Conservation (phyloP, 805 yeast genomes). For the Starmera pachycereana region DNA sequence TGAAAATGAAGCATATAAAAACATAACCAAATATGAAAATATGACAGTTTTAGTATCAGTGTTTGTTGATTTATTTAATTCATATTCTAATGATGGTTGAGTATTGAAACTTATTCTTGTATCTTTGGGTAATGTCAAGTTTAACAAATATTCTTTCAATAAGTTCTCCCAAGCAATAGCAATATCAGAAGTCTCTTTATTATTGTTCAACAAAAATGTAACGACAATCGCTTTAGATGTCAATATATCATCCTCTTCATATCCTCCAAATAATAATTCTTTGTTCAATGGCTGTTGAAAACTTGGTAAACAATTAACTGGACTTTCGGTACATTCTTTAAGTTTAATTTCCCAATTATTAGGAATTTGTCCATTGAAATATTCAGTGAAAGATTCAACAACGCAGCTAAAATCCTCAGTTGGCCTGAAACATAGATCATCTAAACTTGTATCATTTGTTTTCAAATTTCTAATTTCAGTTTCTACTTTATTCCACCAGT, state of each 20-base stretch:
- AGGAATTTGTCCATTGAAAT: slow-evolving; percentile 60
- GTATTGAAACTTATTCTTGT: slow-evolving; percentile 66
- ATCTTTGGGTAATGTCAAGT: slow-evolving; percentile 39
- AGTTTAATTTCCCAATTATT: slow-evolving; percentile 47
- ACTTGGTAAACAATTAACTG: slow-evolving; percentile 81
- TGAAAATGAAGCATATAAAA: slow-evolving; percentile 76
- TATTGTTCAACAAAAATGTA: slow-evolving; percentile 59
- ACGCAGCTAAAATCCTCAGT: slow-evolving; percentile 65
- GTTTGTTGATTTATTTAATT: slow-evolving; percentile 70
- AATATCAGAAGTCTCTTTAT: slow-evolving; percentile 26
- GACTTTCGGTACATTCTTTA: slow-evolving; percentile 57
- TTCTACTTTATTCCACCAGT: slow-evolving; percentile 91
- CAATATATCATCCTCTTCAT: slow-evolving; percentile 36
- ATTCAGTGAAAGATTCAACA: slow-evolving; percentile 82
- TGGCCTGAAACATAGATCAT: slow-evolving; percentile 79
- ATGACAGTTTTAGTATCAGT: slow-evolving; percentile 65
- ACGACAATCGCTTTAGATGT: slow-evolving; percentile 65
- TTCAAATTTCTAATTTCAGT: slow-evolving; percentile 31
- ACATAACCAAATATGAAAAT: slow-evolving; percentile 77
- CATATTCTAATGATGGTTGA: slow-evolving; percentile 76
- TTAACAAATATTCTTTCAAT: slow-evolving; percentile 45
- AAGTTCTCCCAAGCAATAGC: slow-evolving; percentile 57
- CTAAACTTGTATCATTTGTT: slow-evolving; percentile 27
- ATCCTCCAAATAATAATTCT: slow-evolving; percentile 60
- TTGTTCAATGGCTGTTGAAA: slow-evolving; percentile 85